phyloP scores from a whole-genome alignment of 495 filamentous ascomycete genomes.

The Annulohypoxylon nitens region DNA sequence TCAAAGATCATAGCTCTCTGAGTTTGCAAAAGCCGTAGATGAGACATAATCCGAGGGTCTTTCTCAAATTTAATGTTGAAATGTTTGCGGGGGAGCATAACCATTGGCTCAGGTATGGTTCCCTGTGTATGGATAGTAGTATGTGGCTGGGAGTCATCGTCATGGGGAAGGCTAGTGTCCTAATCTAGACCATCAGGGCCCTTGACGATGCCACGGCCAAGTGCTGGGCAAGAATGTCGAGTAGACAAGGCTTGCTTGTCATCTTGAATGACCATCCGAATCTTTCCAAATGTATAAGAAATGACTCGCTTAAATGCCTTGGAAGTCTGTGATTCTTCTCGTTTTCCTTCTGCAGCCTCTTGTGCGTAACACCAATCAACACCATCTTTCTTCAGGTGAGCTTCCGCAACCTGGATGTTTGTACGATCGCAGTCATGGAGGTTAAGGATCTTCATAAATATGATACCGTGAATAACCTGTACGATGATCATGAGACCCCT shows the following conservation, averaged over 20 bases:
- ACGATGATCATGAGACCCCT: background rate
- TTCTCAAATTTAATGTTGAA: too few species aligned
- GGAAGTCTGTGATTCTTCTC: background rate
- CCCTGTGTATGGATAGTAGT: background rate
- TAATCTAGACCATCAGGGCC: background rate
- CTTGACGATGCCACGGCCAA: background rate
- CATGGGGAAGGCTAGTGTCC: background rate
- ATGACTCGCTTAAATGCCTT: slow-evolving; percentile 26
- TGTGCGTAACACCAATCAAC: background rate
- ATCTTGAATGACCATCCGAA: slow-evolving; percentile 19
- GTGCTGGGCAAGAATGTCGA: background rate
- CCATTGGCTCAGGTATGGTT: background rate
- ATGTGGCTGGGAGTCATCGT: background rate
- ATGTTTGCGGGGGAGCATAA: background rate
- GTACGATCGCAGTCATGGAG: background rate
- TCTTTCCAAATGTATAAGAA: slow-evolving; percentile 1
- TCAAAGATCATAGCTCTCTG: slow-evolving; percentile 2
- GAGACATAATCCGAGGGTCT: background rate
- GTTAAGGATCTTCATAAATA: slow-evolving; percentile 18
- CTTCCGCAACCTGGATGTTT: background rate
- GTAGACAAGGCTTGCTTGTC: background rate
- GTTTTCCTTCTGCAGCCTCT: background rate
- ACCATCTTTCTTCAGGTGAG: background rate
- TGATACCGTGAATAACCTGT: background rate
- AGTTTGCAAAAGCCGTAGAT: slow-evolving; percentile 6